These are phyloP conservation scores for Athelia psychrophila DNA, from an alignment of 1,284 basidiomycete genomes.

Conservation along the genomic window DNA sequence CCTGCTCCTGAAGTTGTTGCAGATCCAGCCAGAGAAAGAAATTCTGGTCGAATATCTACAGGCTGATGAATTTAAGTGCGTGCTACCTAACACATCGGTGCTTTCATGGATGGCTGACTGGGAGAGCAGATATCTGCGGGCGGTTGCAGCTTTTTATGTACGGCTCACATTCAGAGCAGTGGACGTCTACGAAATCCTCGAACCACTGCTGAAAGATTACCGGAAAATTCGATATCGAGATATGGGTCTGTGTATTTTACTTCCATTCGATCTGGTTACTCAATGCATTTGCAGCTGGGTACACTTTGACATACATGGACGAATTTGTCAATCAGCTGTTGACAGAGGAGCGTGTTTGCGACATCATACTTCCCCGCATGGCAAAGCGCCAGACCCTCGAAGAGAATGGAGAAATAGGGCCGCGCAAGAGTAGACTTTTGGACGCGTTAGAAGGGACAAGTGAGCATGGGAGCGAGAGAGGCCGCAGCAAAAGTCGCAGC, in stretches of 20 bases:
- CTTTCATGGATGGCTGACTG: not conserved
- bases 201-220: conserved; percentile 93
- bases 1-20: conserved; percentile 89
- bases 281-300: conserved; percentile 60
- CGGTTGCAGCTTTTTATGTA: conserved; percentile 92
- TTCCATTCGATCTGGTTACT: not conserved
- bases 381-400: conserved; percentile 86
- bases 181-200: conserved; percentile 91
- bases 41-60: conserved; percentile 93
- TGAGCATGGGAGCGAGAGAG: conserved; percentile 41
- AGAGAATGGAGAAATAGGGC: conserved; percentile 86
- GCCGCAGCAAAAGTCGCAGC: conserved; percentile 32
- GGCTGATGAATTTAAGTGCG: conserved; percentile 97
- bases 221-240: conserved; percentile 83
- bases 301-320: conserved; percentile 85
- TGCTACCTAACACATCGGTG: conserved; percentile 12
- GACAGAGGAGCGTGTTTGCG: conserved; percentile 90
- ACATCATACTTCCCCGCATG: conserved; percentile 92
- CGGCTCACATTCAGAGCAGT: conserved; percentile 89
- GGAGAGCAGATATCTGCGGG: conserved; percentile 79
- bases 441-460: conserved; percentile 78
- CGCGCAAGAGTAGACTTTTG: conserved; percentile 76
- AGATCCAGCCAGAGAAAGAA: conserved; percentile 97
- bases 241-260: conserved; percentile 55
- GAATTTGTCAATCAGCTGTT: conserved; percentile 89